phyloP scores from a whole-genome alignment of 805 yeast species.

The Henningerozyma blattae region DNA sequence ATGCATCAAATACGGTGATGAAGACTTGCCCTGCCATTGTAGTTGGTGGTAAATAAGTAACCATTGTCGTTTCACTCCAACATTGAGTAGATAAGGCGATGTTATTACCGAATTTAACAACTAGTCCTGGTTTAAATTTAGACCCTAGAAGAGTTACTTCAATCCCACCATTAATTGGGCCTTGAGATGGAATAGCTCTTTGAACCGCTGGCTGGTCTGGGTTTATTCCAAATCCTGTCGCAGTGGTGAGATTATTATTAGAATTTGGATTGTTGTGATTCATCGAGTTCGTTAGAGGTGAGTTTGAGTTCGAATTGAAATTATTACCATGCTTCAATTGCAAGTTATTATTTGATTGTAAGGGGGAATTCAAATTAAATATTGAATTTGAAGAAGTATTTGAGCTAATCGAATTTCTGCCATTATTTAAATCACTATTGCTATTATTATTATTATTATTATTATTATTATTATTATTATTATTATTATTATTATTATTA shows the following conservation, averaged over 20 bases:
- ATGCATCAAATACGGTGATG: slow-evolving; percentile 60
- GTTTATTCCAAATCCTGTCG: neutral
- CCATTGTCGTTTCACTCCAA: slow-evolving; percentile 92
- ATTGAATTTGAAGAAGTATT: too few relatives aligned
- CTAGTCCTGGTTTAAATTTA: slow-evolving; percentile 72
- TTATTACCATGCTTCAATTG: too few relatives aligned
- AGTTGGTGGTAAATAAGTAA: slow-evolving; percentile 89
- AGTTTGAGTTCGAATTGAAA: too few relatives aligned
- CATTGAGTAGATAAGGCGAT: slow-evolving; percentile 78
- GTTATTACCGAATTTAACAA: slow-evolving; percentile 78
- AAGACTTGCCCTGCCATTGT: slow-evolving; percentile 80
- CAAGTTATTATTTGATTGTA: too few relatives aligned
- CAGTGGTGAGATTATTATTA: neutral
- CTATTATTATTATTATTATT: too few relatives aligned
- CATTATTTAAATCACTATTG: too few relatives aligned
- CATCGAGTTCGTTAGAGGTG: too few relatives aligned
- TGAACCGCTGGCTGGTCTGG: slow-evolving; percentile 46
- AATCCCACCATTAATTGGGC: slow-evolving; percentile 92
- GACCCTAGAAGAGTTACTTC: slow-evolving; percentile 86
- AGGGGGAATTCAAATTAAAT: too few relatives aligned
- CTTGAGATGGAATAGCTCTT: slow-evolving; percentile 88
- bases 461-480: neutral
- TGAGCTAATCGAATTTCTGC: too few relatives aligned
- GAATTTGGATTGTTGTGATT: neutral
- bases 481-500: neutral